These are phyloP conservation scores for Amanita rimosa DNA, from an alignment of 768 basidiomycete species.

Conservation along the genomic window DNA sequence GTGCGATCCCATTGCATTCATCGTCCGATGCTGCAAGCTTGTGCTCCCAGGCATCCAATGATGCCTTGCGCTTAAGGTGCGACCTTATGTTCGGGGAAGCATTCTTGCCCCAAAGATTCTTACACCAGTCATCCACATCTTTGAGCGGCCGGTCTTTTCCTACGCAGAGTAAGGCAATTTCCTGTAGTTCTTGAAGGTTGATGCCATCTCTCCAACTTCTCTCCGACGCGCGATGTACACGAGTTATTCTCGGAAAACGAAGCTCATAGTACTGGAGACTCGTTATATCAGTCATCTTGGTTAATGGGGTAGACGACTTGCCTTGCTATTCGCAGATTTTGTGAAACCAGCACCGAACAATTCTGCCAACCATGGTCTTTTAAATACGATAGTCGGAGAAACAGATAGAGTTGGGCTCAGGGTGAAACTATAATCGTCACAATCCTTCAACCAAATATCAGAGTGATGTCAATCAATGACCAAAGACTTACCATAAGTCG, in stretches of 20 bases:
- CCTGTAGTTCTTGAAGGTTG: conserved; percentile 37
- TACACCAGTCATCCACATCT: conserved; percentile 34
- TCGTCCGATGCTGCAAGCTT: conserved; percentile 21
- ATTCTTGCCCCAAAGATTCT: conserved; percentile 24
- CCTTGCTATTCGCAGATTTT: conserved; percentile 46
- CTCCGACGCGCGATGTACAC: conserved; percentile 49
- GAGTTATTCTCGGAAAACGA: conserved; percentile 73
- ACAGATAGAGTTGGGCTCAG: conserved; percentile 32
- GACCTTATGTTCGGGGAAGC: conserved; percentile 26
- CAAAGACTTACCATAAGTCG: conserved; percentile 12
- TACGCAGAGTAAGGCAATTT: conserved; percentile 40
- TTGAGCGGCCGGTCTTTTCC: conserved; percentile 42
- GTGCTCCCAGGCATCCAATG: conserved; percentile 29
- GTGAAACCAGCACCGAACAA: conserved; percentile 79
- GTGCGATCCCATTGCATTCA: not conserved
- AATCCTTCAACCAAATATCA: not conserved
- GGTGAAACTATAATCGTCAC: conserved; percentile 33
- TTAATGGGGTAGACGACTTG: conserved; percentile 18
- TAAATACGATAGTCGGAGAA: conserved; percentile 46
- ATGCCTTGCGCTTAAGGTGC: conserved; percentile 25
- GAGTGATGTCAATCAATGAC: not conserved
- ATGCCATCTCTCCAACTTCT: conserved; percentile 53
- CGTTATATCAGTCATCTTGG: not conserved
- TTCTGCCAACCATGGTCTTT: conserved; percentile 56
- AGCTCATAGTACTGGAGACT: conserved; percentile 61